phyloP scores from a whole-genome alignment of 2,329 filamentous ascomycete genomes.

The Clarireedia paspali region DNA sequence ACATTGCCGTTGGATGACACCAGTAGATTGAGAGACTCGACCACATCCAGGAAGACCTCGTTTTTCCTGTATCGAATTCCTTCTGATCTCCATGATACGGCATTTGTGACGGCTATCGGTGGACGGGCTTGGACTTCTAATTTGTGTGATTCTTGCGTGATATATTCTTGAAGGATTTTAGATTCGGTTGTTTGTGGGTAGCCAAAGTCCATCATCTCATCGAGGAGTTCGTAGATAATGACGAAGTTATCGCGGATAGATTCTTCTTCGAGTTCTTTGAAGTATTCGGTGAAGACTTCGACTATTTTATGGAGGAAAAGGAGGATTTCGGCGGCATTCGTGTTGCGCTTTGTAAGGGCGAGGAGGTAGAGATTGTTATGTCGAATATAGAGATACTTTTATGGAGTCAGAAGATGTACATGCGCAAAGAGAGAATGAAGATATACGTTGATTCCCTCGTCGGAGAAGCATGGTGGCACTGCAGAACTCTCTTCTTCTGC shows the following conservation, averaged over 20 bases:
- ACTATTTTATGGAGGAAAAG: constrained; percentile 97
- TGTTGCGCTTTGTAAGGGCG: constrained; percentile 96
- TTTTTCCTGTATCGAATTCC: constrained; percentile 98
- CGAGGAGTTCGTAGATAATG: constrained; percentile 95
- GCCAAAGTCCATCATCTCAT: constrained; percentile 99
- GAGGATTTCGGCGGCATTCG: constrained; percentile 96
- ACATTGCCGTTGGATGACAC: constrained; percentile 94
- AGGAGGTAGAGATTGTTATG: constrained; percentile 99
- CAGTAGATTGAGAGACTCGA: constrained; percentile 92
- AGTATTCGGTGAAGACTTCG: constrained; percentile 99
- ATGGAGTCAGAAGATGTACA: constrained; percentile 12
- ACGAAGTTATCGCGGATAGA: constrained; percentile 99
- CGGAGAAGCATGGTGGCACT: constrained; percentile 94
- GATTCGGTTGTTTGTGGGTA: constrained; percentile 97
- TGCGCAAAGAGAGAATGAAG: constrained; percentile 2
- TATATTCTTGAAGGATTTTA: constrained; percentile 98
- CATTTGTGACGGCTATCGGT: constrained; percentile 96
- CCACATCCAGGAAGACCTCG: constrained; percentile 96
- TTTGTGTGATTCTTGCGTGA: constrained; percentile 98
- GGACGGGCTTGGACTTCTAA: constrained; percentile 92
- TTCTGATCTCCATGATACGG: constrained; percentile 95
- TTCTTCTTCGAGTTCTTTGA: constrained; percentile 97
- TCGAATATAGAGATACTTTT: constrained; percentile 93
- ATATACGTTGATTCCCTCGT: constrained; percentile 93
- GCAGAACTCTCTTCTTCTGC: constrained; percentile 98